Evolutionary conservation across 169 alveolate species (phyloP).

Genomic region (Cryptosporidium sp.): DNA sequence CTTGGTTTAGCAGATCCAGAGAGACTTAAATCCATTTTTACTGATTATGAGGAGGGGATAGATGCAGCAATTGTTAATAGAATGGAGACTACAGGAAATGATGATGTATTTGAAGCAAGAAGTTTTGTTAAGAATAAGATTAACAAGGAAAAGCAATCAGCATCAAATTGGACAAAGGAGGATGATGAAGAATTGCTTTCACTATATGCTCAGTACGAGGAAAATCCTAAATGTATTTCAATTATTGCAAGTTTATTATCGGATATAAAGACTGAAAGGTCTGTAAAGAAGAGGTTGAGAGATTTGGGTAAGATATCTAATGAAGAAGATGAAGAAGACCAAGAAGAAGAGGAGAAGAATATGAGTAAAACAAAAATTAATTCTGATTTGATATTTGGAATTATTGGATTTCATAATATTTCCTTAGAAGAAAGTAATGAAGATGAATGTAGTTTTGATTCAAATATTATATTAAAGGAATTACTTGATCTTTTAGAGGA

Average conservation of each 20-base stretch:
- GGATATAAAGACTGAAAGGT: slow-evolving; percentile 33
- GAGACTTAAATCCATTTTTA: slow-evolving; percentile 58
- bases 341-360: neutral
- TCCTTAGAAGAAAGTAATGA: neutral
- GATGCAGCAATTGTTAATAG: slow-evolving; percentile 51
- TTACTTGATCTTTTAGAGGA: slow-evolving; percentile 29
- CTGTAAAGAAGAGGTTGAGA: slow-evolving; percentile 36
- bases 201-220: slow-evolving; percentile 21
- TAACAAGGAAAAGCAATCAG: slow-evolving; percentile 21
- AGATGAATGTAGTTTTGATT: neutral
- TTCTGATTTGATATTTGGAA: slow-evolving; percentile 25
- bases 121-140: slow-evolving; percentile 40
- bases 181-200: slow-evolving; percentile 63
- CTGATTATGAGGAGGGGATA: slow-evolving; percentile 56
- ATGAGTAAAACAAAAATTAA: neutral
- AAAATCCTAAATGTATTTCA: slow-evolving; percentile 50
- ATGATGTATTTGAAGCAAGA: slow-evolving; percentile 44
- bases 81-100: slow-evolving; percentile 32
- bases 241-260: slow-evolving; percentile 51
- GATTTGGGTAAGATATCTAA: slow-evolving; percentile 22
- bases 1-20: slow-evolving; percentile 72
- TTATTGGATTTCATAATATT: slow-evolving; percentile 6
- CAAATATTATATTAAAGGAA: slow-evolving; percentile 24
- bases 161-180: slow-evolving; percentile 37
- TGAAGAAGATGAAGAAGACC: neutral